Evolutionary conservation across 331 rosid genomes (phyloP).

Genomic region (Phaseolus coccineus): DNA sequence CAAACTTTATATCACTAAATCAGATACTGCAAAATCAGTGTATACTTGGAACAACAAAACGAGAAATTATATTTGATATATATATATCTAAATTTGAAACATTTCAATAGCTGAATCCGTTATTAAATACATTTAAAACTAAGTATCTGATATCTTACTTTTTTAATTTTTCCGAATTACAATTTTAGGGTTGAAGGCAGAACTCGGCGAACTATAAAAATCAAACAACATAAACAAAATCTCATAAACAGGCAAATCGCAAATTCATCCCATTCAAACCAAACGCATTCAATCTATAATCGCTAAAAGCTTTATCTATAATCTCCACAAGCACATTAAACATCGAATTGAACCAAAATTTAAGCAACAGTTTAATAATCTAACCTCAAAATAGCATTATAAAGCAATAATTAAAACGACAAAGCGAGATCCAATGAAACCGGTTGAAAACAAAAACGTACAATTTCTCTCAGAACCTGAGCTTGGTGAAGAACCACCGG

Average conservation of each 20-base stretch:
- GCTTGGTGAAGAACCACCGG: conserved; percentile 56
- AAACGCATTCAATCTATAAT: not conserved
- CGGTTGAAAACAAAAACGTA: not conserved
- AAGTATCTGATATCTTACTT: no score
- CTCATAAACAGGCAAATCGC: not conserved
- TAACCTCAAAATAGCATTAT: not conserved
- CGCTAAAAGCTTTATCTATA: not conserved
- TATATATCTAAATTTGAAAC: no score
- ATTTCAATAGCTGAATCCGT: no score
- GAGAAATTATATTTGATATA: no score
- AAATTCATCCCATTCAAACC: not conserved
- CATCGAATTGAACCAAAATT: not conserved
- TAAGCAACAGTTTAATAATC: not conserved
- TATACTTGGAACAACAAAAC: no score
- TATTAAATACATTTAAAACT: no score
- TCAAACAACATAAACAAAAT: no score
- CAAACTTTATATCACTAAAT: no score
- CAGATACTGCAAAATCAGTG: no score
- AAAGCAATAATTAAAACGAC: not conserved
- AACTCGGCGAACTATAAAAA: no score
- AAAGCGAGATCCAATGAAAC: not conserved
- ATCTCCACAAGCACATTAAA: not conserved
- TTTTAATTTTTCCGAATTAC: no score
- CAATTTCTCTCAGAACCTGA: conserved; percentile 38
- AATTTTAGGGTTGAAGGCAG: not conserved